Conservation (phyloP, 768 basidiomycete genomes). For the Calvatia gigantea region DNA sequence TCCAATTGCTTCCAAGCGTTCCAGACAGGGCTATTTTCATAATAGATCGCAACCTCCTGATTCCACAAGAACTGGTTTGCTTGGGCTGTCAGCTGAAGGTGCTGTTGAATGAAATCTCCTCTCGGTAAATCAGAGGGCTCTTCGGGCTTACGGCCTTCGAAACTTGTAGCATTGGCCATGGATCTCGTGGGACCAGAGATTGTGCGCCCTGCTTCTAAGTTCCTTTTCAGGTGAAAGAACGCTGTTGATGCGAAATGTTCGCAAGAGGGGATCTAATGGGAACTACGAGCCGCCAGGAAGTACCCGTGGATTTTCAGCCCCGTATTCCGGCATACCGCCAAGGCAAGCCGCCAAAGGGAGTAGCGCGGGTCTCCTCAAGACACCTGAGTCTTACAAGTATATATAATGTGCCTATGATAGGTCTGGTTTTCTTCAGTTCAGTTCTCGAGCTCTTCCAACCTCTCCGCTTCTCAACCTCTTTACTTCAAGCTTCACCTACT, state of each 20-base stretch:
- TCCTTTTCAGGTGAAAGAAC: neutral
- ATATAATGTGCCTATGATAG: too few species aligned
- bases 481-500: neutral
- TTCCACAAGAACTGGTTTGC: too few species aligned
- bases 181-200: neutral
- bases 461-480: neutral
- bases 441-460: neutral
- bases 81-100: too few species aligned
- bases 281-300: neutral
- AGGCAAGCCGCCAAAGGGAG: neutral
- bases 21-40: too few species aligned
- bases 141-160: too few species aligned
- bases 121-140: too few species aligned
- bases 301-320: neutral
- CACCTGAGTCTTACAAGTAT: too few species aligned
- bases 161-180: neutral
- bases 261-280: neutral
- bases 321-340: neutral
- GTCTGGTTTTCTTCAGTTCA: neutral
- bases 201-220: neutral
- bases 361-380: neutral
- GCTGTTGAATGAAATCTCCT: too few species aligned
- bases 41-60: too few species aligned
- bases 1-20: too few species aligned
- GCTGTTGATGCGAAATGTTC: neutral